Percentiles rank a stretch among this genome's conserved stretches.
Evolutionary conservation across 306 rosid species (phyloP).

Genomic region (Vigna mungo): DNA sequence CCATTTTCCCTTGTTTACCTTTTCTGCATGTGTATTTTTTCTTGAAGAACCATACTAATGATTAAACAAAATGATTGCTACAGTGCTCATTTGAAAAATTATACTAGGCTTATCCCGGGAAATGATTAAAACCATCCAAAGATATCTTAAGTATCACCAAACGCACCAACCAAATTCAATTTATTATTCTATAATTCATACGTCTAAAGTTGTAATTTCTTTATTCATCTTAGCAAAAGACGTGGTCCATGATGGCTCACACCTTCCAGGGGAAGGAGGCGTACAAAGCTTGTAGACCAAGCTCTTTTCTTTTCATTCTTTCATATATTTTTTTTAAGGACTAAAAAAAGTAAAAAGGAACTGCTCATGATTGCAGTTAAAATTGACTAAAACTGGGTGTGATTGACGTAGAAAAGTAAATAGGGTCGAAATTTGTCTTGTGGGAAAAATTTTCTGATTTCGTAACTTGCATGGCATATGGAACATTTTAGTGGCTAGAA

Average conservation of each 20-base stretch:
- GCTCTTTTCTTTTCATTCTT: background rate
- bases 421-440: constrained; percentile 36
- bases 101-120: background rate
- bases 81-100: constrained; percentile 7
- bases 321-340: background rate
- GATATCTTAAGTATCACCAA: constrained; percentile 31
- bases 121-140: constrained; percentile 38
- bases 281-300: constrained; percentile 21
- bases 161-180: constrained; percentile 34
- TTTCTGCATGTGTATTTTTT: constrained; percentile 37
- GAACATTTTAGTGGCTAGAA: constrained; percentile 43
- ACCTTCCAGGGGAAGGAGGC: constrained; percentile 17
- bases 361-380: constrained; percentile 31
- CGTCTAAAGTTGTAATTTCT: constrained; percentile 40
- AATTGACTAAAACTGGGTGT: constrained; percentile 30
- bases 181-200: constrained; percentile 10
- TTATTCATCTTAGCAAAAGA: constrained; percentile 1
- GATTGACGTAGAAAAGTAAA: constrained; percentile 28
- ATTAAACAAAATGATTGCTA: constrained; percentile 18
- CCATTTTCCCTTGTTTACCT: background rate
- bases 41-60: background rate
- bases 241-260: constrained; percentile 30
- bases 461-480: constrained; percentile 31
- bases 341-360: background rate
- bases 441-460: constrained; percentile 17